Evolutionary conservation across 2,329 filamentous ascomycete species (phyloP), one percentile per base, ranked within the genome.

Genomic region (Fusarium dlaminii): DNA sequence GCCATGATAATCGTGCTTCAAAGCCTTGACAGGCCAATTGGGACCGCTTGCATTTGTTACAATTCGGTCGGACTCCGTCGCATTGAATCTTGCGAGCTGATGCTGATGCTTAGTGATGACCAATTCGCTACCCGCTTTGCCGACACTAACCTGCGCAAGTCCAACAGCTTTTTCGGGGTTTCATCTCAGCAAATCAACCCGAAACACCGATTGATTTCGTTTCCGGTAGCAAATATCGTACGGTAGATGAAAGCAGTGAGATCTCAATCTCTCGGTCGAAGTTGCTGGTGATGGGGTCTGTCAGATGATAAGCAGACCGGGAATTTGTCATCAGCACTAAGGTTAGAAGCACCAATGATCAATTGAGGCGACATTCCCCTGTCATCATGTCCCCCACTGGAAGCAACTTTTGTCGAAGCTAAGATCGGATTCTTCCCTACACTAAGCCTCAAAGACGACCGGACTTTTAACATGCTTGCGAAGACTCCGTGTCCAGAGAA

Each of bases 1-100:
- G 74, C 75, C 74, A 76, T 5, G 75, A 77, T 15, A 77, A 40
- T 5, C 75, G 74, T 14, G 68, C 11, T 6, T 54, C 58, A 49
- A 74, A 77, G 5, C 74, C 75, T 29, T 60, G 51, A 14, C 75
- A 77, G 3, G 39, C 32, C 3, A 72, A 34, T 2, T 51, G 36
- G 17, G 59, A 40, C 9, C 49, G 63, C 6, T 39, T 30, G 24
- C 75, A 77, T 37, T 52, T 74, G 22, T 51, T 6, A 27, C 75
- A 77, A 0, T 22, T 27, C 2, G 75, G 74, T 4, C 63, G 58
- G 6, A 30, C 27, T 18, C 70, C 52, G n/a, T 77, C 75, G 22
- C 75, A 77, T 27, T 61, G 68, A n/a, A 77, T 54, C 55, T 66
- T 76, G n/a, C 75, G 74, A 30, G 51, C 75, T 76, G 46, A 14